These are phyloP conservation scores for Cardamine occulta DNA, from an alignment of 345 rosid species.

Conservation along the genomic window DNA sequence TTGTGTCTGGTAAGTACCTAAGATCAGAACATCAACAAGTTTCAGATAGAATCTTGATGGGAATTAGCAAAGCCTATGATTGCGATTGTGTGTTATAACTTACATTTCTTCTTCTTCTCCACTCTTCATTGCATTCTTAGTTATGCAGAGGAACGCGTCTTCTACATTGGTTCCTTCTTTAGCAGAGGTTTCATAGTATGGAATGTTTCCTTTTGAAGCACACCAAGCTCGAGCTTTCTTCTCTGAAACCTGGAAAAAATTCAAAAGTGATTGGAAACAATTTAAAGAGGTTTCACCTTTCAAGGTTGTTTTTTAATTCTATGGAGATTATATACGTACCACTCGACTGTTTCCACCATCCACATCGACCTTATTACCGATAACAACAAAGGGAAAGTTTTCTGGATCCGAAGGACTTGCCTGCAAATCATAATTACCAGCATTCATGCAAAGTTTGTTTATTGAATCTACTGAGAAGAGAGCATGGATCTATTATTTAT, in stretches of 20 bases:
- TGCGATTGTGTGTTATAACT: slow-evolving; percentile 38
- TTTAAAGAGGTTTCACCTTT: not conserved
- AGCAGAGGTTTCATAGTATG: slow-evolving; percentile 93
- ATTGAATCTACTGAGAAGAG: not conserved
- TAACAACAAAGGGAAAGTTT: slow-evolving; percentile 84
- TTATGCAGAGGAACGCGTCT: slow-evolving; percentile 84
- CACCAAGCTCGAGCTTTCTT: slow-evolving; percentile 94
- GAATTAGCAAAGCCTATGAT: not conserved
- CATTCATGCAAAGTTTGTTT: not conserved
- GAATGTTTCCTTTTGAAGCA: slow-evolving; percentile 90
- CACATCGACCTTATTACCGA: slow-evolving; percentile 86
- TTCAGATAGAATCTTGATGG: slow-evolving; percentile 10
- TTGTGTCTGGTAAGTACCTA: slow-evolving; percentile 77
- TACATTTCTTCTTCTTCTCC: slow-evolving; percentile 93
- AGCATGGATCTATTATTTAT: slow-evolving; percentile 2
- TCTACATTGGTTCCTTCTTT: slow-evolving; percentile 95
- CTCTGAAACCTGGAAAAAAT: slow-evolving; percentile 67
- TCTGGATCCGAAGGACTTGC: slow-evolving; percentile 92
- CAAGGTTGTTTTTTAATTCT: not conserved
- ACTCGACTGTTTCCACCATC: slow-evolving; percentile 91
- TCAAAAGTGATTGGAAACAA: not conserved
- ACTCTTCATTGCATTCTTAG: slow-evolving; percentile 84
- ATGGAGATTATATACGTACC: slow-evolving; percentile 52
- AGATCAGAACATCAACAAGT: slow-evolving; percentile 27
- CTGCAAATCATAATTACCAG: slow-evolving; percentile 43